These are phyloP conservation scores for Pterula multifida DNA, from an alignment of 1,284 basidiomycete genomes.

Conservation along the genomic window DNA sequence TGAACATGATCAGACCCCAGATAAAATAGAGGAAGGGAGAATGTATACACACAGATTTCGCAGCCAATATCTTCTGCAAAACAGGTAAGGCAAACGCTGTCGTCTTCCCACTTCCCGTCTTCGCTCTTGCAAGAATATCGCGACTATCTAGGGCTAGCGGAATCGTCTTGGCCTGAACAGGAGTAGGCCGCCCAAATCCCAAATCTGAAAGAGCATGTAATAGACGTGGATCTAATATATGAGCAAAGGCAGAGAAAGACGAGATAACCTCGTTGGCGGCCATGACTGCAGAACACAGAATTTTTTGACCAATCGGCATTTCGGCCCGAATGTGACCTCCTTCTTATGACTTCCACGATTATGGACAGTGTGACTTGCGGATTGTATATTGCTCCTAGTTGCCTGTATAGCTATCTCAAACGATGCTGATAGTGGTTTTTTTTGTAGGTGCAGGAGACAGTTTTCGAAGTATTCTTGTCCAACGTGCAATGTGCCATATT, in stretches of 20 bases:
- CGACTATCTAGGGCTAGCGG: constrained; percentile 82
- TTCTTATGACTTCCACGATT: neutral
- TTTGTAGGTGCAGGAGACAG: constrained; percentile 43
- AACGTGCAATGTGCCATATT: constrained; percentile 68
- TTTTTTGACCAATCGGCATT: constrained; percentile 3
- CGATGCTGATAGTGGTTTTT: neutral
- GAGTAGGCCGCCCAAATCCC: constrained; percentile 73
- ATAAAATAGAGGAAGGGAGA: constrained; percentile 5
- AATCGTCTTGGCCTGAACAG: constrained; percentile 73
- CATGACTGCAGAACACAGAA: constrained; percentile 15
- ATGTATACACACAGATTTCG: constrained; percentile 59
- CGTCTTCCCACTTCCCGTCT: constrained; percentile 96
- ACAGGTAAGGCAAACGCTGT: constrained; percentile 91
- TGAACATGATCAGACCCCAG: constrained; percentile 4
- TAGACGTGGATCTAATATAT: constrained; percentile 66
- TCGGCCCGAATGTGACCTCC: neutral
- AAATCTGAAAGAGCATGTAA: constrained; percentile 72
- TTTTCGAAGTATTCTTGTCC: constrained; percentile 73
- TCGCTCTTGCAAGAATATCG: constrained; percentile 88
- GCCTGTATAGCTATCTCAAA: too few species aligned
- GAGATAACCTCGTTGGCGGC: constrained; percentile 34
- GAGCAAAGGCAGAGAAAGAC: constrained; percentile 56
- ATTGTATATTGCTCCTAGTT: neutral
- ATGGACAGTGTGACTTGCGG: neutral
- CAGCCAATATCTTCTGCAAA: constrained; percentile 78